phyloP scores from a whole-genome alignment of 1,284 basidiomycete species.

The Trichosporon coremiiforme region DNA sequence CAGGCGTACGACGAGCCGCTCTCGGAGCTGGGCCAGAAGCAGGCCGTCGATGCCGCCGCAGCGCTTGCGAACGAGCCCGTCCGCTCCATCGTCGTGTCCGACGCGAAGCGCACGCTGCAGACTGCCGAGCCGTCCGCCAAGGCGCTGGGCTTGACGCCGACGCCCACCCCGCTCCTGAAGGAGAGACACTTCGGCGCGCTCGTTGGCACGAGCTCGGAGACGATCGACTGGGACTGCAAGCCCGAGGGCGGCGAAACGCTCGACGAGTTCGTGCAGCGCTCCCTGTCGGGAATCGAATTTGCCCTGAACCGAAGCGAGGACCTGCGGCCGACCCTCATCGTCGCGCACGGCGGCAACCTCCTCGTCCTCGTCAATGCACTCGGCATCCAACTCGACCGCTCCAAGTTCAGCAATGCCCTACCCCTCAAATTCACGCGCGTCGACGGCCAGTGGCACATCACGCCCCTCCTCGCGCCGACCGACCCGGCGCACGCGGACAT shows the following conservation, averaged over 20 bases:
- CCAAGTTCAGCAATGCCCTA: slow-evolving; percentile 23
- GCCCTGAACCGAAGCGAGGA: slow-evolving; percentile 39
- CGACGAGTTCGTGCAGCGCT: slow-evolving; percentile 25
- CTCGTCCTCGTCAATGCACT: slow-evolving; percentile 22
- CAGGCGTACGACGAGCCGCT: slow-evolving; percentile 28
- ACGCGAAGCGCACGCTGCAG: slow-evolving; percentile 29
- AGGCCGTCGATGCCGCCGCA: slow-evolving; percentile 18
- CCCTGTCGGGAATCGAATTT: slow-evolving; percentile 24
- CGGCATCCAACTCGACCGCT: slow-evolving; percentile 4
- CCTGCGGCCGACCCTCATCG: slow-evolving; percentile 38
- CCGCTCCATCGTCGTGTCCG: slow-evolving; percentile 18
- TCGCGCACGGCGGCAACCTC: slow-evolving; percentile 29
- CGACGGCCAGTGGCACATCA: slow-evolving; percentile 15
- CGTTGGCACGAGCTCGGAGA: slow-evolving; percentile 23
- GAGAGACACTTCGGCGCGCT: slow-evolving; percentile 27
- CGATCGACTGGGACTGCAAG: slow-evolving; percentile 29
- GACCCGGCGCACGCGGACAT: slow-evolving; percentile 13
- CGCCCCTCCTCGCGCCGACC: slow-evolving; percentile 14
- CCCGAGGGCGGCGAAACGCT: slow-evolving; percentile 27
- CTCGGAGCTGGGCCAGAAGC: slow-evolving; percentile 16
- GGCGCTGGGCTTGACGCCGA: slow-evolving; percentile 13
- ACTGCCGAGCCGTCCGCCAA: slow-evolving; percentile 19
- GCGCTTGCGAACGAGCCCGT: slow-evolving; percentile 14
- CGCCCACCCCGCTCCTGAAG: slow-evolving; percentile 13
- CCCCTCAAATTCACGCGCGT: slow-evolving; percentile 25